Percentiles rank a stretch among this genome's conserved stretches.
Evolutionary conservation across 2,329 filamentous ascomycete species (phyloP).

Genomic region (Stachybotrys elegans): DNA sequence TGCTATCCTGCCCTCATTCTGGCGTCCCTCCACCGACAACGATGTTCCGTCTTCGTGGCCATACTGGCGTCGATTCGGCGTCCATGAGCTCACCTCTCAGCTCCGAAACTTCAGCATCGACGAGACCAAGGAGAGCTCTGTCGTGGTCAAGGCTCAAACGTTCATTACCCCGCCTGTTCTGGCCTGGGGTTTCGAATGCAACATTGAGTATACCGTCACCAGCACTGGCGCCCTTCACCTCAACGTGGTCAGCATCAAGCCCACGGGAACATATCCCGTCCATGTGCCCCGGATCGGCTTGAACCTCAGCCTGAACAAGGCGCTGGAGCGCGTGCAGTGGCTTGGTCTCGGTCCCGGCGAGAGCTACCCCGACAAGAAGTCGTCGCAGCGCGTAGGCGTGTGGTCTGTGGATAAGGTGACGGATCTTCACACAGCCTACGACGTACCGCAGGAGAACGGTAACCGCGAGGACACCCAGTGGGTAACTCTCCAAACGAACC

Average conservation of each 20-base stretch:
- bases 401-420: conserved; percentile 36
- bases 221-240: conserved; percentile 39
- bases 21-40: conserved; percentile 63
- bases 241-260: conserved; percentile 34
- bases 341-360: conserved; percentile 60
- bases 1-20: conserved; percentile 46
- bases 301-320: conserved; percentile 43
- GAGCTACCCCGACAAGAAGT: conserved; percentile 58
- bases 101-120: conserved; percentile 35
- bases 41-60: conserved; percentile 48
- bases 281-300: conserved; percentile 60
- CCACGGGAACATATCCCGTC: conserved; percentile 43
- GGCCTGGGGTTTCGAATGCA: conserved; percentile 50
- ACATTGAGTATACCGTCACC: conserved; percentile 47
- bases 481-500: conserved; percentile 33
- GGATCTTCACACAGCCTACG: conserved; percentile 53
- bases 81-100: conserved; percentile 40
- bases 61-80: conserved; percentile 52
- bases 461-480: conserved; percentile 59
- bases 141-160: conserved; percentile 47
- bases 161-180: conserved; percentile 55
- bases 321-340: conserved; percentile 48
- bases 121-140: conserved; percentile 35
- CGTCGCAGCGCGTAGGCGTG: conserved; percentile 48
- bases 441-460: conserved; percentile 64